Base-by-base conservation (phyloP, 768 basidiomycete species). In the Termitomyces bulborhizus region DNA sequence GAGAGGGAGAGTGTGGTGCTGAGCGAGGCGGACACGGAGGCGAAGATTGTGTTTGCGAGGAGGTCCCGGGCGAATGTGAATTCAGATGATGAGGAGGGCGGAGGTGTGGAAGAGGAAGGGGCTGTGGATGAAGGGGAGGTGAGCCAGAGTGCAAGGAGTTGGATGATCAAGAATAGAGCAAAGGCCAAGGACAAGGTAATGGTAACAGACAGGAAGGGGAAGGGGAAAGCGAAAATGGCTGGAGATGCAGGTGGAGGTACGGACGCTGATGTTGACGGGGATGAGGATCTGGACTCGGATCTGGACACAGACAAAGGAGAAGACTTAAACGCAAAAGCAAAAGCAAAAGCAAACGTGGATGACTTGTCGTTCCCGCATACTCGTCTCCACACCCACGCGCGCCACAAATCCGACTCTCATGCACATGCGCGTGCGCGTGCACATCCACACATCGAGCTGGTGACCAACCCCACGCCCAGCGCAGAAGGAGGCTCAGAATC, bases 31-130 rank as follows among this genome's bases (percentile, higher is more conserved):
- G 53, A 57, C 21, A 51, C 56, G 2, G 55, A 60, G 24, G 49
- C 53, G 3, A 49, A 53, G 16, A 60, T 60, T 4, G 46, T 48
- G 4, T 60, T 60, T 42, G 59, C 59, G 15, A 36, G 44, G 6
- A 32, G 54, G 37, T 51, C 50, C 0, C 37, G 40, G 39, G 43
- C 32, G 26, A 51, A 34, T 3, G 7, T 27, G 15, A 55, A 45
- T 24, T 42, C 29, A 12, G 58, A 53, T 18, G 51, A 52, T 5
- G 24, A 39, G 6, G 39, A 27, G 1, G 37, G 6, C 3, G 37
- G 3, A 6, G 24, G 34, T 2, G 49, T 4, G 18, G 49, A 29
- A 18, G 45, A 34, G 11, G 32, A 34, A 15, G 45, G 45, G 15
- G 16, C 11, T 0, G 46, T 32, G 0, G 45, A 27, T 0, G 53